Evolutionary conservation across 106 monocot species (phyloP), one percentile per base, ranked within the genome.

Genomic region (Iris macrosiphon): DNA sequence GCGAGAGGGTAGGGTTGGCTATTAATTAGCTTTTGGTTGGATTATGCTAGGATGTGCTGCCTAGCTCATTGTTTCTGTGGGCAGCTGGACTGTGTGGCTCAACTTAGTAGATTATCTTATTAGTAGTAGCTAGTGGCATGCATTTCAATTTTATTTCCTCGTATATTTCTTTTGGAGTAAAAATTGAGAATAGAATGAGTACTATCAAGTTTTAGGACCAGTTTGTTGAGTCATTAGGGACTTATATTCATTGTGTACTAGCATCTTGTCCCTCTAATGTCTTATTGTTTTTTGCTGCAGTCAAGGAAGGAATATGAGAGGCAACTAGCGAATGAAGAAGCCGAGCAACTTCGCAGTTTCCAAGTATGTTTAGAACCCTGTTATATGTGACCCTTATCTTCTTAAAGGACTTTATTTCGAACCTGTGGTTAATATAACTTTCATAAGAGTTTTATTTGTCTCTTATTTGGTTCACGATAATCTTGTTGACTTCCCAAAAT

Each of bases 291-390:
- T 46, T 56, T n/a, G n/a, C 6, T 63, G 50, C 74, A 92, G 92
- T 80, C 92, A 31, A 83, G 55, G 68, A 76, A 50, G 61, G 87
- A 87, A 51, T 74, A 79, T 43, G 92, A 92, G 49, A 76, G 63
- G 6, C 82, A 92, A 56, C 38, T 79, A 61, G 87, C 82, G 9
- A 50, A 61, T 63, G 79, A 92, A 72, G 92, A 92, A 55, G 87
- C 87, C n/a, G 66, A 83, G 47, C 62, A 92, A 59, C 74, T 92
- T 44, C 82, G 79, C 17, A 83, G 44, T 73, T 92, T 92, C 40
- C 82, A 92, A 53, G 87, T 87, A 75, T 55, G 15, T 66, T 25
- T 52, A 12, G 37, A 37, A 30, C 27, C 22, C 20, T 12, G n/a
- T 25, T 35, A 14, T 5, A 31, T 10, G 14, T 53, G 31, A 12